Evolutionary conservation across 1,284 basidiomycete species (phyloP).

Genomic region (Ceratobasidium sp.): DNA sequence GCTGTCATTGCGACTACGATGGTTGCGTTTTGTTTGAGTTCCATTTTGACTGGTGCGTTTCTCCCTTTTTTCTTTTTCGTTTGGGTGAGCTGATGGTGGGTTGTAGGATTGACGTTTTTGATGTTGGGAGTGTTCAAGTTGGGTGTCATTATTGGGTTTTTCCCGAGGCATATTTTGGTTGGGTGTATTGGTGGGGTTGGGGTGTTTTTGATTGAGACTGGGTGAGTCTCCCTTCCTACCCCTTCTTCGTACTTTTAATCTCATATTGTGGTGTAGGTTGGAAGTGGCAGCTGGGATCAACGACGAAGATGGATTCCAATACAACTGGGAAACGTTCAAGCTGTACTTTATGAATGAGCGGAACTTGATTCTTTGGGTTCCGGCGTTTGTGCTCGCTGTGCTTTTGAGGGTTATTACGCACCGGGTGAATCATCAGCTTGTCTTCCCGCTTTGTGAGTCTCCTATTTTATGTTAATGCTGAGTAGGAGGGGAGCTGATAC

Average conservation of each 20-base stretch:
- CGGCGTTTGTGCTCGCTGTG: slow-evolving; percentile 84
- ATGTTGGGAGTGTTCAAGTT: slow-evolving; percentile 86
- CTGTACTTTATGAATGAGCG: slow-evolving; percentile 72
- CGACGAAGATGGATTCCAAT: slow-evolving; percentile 81
- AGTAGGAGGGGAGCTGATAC: no score
- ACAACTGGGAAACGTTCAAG: slow-evolving; percentile 74
- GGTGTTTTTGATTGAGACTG: slow-evolving; percentile 90
- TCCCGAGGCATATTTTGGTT: slow-evolving; percentile 95
- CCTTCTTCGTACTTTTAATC: no score
- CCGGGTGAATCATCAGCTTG: slow-evolving; percentile 86
- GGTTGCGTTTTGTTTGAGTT: slow-evolving; percentile 89
- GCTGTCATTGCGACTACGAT: slow-evolving; percentile 92
- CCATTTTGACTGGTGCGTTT: slow-evolving; percentile 85
- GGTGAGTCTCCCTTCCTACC: slow-evolving; percentile 67
- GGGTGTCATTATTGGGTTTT: slow-evolving; percentile 93
- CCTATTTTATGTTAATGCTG: not conserved
- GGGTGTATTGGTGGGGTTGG: slow-evolving; percentile 98
- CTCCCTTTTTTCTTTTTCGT: not conserved
- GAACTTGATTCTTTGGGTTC: slow-evolving; percentile 78
- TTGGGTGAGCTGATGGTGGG: not conserved
- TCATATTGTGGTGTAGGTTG: no score
- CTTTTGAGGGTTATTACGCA: slow-evolving; percentile 86
- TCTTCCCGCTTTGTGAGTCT: slow-evolving; percentile 88
- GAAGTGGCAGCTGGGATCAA: slow-evolving; percentile 87
- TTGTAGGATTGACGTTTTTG: slow-evolving; percentile 83